phyloP scores from a whole-genome alignment of 2,329 filamentous ascomycete species.

The Diaporthe australafricana region DNA sequence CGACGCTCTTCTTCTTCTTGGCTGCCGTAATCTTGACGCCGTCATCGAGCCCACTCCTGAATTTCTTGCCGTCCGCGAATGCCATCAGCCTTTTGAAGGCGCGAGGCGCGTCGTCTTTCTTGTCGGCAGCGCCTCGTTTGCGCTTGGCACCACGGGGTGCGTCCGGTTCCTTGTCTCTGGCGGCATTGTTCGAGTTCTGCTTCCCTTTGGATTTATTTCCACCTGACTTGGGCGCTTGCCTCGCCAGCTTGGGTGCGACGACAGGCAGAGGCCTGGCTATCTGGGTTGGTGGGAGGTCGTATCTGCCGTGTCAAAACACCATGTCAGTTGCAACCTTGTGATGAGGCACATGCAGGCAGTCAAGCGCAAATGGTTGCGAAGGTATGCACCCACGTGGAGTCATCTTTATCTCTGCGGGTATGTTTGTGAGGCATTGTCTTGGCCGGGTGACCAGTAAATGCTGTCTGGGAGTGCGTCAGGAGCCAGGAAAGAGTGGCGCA shows the following conservation, averaged over 20 bases:
- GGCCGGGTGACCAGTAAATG: neutral
- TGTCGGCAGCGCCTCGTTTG: conserved; percentile 55
- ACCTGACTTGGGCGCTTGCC: conserved; percentile 14
- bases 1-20: conserved; percentile 45
- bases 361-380: conserved; percentile 21
- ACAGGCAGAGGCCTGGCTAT: conserved; percentile 64
- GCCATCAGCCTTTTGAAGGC: conserved; percentile 90
- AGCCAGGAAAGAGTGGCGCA: conserved; percentile 1
- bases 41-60: conserved; percentile 76
- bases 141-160: conserved; percentile 58
- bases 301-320: conserved; percentile 49
- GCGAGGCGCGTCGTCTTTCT: conserved; percentile 84
- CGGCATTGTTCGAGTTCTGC: conserved; percentile 44
- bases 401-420: conserved; percentile 72
- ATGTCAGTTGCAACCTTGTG: conserved; percentile 10
- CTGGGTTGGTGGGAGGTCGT: conserved; percentile 62
- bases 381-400: conserved; percentile 57
- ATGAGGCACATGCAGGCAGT: neutral
- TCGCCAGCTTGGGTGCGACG: conserved; percentile 44
- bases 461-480: neutral
- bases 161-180: conserved; percentile 42
- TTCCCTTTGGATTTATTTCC: conserved; percentile 48
- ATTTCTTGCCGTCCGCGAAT: conserved; percentile 70
- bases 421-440: conserved; percentile 86
- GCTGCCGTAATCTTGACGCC: conserved; percentile 54